Percentiles rank a stretch among this genome's conserved stretches.
phyloP scores from a whole-genome alignment of 176 grass and related monocot species.

The Metroxylon sagu region DNA sequence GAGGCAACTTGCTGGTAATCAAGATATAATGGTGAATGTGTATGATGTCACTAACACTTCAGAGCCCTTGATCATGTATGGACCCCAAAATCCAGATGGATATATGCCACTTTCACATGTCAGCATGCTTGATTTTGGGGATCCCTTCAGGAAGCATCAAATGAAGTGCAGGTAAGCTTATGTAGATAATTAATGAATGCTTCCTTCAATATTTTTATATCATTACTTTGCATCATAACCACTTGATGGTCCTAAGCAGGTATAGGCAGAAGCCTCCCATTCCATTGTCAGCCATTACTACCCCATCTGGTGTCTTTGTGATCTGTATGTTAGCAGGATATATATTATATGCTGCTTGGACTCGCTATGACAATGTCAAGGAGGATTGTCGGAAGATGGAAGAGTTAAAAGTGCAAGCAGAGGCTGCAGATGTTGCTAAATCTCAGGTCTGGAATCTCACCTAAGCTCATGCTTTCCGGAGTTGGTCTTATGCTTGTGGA shows the following conservation, averaged over 20 bases:
- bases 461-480: background rate
- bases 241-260: slow-evolving; percentile 19
- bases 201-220: background rate
- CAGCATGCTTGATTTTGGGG: slow-evolving; percentile 92
- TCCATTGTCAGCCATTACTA: slow-evolving; percentile 50
- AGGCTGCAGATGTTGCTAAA: slow-evolving; percentile 92
- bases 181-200: background rate
- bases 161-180: slow-evolving; percentile 79
- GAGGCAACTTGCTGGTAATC: slow-evolving; percentile 80
- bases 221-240: too few relatives aligned
- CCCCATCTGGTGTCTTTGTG: slow-evolving; percentile 66
- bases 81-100: slow-evolving; percentile 39
- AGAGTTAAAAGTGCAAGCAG: slow-evolving; percentile 87
- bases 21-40: slow-evolving; percentile 89
- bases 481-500: background rate
- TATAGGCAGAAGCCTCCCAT: slow-evolving; percentile 67
- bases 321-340: slow-evolving; percentile 77
- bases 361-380: slow-evolving; percentile 78
- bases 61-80: slow-evolving; percentile 76
- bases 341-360: slow-evolving; percentile 71
- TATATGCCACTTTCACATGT: slow-evolving; percentile 46
- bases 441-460: slow-evolving; percentile 51
- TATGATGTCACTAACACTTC: slow-evolving; percentile 87
- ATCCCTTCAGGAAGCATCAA: slow-evolving; percentile 88
- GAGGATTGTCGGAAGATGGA: slow-evolving; percentile 93